These are phyloP conservation scores for Cryphonectria japonica DNA, from an alignment of 2,329 filamentous ascomycete species.

Conservation along the genomic window DNA sequence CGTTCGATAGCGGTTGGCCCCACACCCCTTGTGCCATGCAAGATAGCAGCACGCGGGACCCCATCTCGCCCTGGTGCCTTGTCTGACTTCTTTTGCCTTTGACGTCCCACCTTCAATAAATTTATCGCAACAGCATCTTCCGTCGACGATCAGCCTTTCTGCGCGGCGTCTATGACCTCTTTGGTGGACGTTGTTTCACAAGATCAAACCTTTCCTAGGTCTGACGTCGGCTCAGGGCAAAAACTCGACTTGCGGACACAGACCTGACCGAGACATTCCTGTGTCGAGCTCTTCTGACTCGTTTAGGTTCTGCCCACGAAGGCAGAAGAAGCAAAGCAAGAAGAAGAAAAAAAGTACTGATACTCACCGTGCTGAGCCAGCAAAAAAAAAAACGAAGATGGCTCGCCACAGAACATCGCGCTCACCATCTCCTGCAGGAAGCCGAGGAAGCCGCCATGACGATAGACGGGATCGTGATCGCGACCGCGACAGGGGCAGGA, in stretches of 20 bases:
- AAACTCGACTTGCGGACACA: neutral
- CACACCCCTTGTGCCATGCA: neutral
- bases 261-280: conserved; percentile 20
- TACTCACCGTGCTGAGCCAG: conserved; percentile 40
- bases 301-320: conserved; percentile 23
- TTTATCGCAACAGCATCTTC: neutral
- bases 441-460: conserved; percentile 54
- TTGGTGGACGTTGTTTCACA: neutral
- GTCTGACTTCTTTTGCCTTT: neutral
- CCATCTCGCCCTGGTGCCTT: neutral
- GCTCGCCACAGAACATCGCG: conserved; percentile 70
- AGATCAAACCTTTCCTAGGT: neutral
- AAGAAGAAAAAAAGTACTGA: conserved; percentile 35
- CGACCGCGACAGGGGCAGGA: conserved; percentile 44
- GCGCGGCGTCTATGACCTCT: neutral
- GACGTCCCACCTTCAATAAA: neutral
- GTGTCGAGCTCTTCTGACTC: conserved; percentile 22
- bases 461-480: conserved; percentile 59
- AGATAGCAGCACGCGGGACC: neutral
- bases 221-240: neutral
- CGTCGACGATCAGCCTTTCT: conserved; percentile 5
- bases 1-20: neutral
- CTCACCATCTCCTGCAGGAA: conserved; percentile 95
- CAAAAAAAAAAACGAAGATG: conserved; percentile 46
- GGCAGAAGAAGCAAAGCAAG: conserved; percentile 16